Evolutionary conservation across 2,329 filamentous ascomycete species (phyloP).

Genomic region (Alternaria ethzedia): DNA sequence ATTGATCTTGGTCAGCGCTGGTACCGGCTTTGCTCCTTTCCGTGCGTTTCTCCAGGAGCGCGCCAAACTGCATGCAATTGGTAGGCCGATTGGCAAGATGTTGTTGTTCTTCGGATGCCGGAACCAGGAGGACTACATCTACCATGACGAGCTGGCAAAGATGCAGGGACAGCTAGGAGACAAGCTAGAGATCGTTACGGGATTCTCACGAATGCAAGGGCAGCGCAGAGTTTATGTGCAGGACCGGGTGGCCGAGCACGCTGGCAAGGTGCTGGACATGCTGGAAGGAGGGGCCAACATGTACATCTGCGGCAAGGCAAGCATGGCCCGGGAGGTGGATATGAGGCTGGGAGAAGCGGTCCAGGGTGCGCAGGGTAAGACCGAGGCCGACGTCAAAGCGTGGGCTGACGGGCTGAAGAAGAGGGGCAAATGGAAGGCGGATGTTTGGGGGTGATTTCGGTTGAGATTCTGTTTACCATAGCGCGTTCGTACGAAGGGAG

Average conservation of each 20-base stretch:
- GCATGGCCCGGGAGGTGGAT: slow-evolving; percentile 53
- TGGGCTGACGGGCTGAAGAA: slow-evolving; percentile 59
- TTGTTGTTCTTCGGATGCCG: slow-evolving; percentile 45
- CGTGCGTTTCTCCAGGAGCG: slow-evolving; percentile 45
- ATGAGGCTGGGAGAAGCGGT: slow-evolving; percentile 49
- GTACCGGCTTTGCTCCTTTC: slow-evolving; percentile 46
- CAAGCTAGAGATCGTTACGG: slow-evolving; percentile 32
- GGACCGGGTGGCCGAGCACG: slow-evolving; percentile 44
- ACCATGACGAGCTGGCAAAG: slow-evolving; percentile 33
- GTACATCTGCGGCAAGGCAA: slow-evolving; percentile 50
- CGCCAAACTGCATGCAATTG: slow-evolving; percentile 39
- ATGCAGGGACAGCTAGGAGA: slow-evolving; percentile 27
- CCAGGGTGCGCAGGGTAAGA: slow-evolving; percentile 46
- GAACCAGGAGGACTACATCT: slow-evolving; percentile 42
- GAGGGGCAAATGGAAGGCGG: slow-evolving; percentile 60
- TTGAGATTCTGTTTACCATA: neutral
- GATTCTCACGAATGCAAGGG: slow-evolving; percentile 28
- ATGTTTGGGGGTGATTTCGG: slow-evolving; percentile 57
- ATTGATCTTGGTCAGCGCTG: slow-evolving; percentile 53
- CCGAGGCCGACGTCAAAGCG: slow-evolving; percentile 50
- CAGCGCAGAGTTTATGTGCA: slow-evolving; percentile 47
- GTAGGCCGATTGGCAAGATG: slow-evolving; percentile 38
- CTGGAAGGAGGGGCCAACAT: slow-evolving; percentile 49
- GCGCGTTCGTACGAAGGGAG: neutral
- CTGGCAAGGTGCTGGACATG: slow-evolving; percentile 40